These are phyloP conservation scores for Borovskyia barvae DNA, from an alignment of 208 protist species.

Conservation along the genomic window DNA sequence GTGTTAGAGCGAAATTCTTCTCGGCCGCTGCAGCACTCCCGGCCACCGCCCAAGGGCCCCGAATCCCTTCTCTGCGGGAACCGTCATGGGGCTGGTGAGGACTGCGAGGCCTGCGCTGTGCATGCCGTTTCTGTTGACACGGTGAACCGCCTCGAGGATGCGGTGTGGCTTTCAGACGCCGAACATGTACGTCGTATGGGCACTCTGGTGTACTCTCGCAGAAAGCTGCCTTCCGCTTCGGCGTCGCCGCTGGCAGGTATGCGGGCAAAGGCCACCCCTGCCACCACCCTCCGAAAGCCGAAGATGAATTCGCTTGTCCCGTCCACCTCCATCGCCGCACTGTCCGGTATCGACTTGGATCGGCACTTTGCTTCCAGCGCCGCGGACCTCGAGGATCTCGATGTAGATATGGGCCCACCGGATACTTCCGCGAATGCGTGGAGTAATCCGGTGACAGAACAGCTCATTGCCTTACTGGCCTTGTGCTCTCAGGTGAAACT, in stretches of 20 bases:
- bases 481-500: constrained; percentile 26
- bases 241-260: neutral
- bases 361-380: constrained; percentile 12
- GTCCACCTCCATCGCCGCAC: constrained; percentile 9
- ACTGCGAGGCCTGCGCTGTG: neutral
- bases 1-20: constrained; percentile 10
- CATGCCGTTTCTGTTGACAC: neutral
- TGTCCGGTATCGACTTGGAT: constrained; percentile 18
- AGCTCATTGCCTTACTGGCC: constrained; percentile 21
- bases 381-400: constrained; percentile 23
- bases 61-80: neutral
- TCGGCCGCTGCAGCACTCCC: constrained; percentile 14
- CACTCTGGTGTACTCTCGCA: constrained; percentile 15
- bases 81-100: neutral
- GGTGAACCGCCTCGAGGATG: constrained; percentile 20
- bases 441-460: constrained; percentile 4
- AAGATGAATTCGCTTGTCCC: constrained; percentile 16
- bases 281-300: neutral
- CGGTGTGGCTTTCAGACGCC: constrained; percentile 17
- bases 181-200: constrained; percentile 25
- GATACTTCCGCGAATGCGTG: neutral
- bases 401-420: neutral
- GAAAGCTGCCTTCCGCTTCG: constrained; percentile 4
- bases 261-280: neutral
- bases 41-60: constrained; percentile 6